phyloP scores from a whole-genome alignment of 345 rosid genomes.

The Dimocarpus longan region DNA sequence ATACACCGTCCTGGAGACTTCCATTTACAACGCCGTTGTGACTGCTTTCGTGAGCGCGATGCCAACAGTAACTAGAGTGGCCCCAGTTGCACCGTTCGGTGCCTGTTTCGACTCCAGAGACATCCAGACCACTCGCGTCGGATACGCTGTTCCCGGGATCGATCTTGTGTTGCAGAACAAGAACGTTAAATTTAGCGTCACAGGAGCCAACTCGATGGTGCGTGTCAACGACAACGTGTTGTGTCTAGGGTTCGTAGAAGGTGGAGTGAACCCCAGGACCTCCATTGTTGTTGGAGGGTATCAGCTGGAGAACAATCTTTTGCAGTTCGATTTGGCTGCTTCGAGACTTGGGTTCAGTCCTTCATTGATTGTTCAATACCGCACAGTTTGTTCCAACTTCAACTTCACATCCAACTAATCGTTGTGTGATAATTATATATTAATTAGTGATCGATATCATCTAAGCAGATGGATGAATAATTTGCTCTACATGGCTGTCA shows the following conservation, averaged over 20 bases:
- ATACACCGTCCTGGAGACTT: conserved; percentile 29
- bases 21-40: conserved; percentile 31
- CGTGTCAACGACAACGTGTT: conserved; percentile 11
- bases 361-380: conserved; percentile 4
- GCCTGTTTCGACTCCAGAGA: conserved; percentile 18
- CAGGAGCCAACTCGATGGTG: conserved; percentile 26
- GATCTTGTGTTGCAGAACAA: conserved; percentile 15
- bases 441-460: background rate
- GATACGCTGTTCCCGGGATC: conserved; percentile 34
- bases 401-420: conserved; percentile 12
- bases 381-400: conserved; percentile 18
- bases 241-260: conserved; percentile 25
- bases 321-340: conserved; percentile 33
- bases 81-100: conserved; percentile 17
- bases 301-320: conserved; percentile 33
- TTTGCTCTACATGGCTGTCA: background rate
- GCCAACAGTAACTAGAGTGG: background rate
- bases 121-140: background rate
- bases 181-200: conserved; percentile 9
- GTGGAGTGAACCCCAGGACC: conserved; percentile 23
- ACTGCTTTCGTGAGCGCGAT: conserved; percentile 19
- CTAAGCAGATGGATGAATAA: background rate
- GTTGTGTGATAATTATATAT: background rate
- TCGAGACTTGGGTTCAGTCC: conserved; percentile 33
- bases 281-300: conserved; percentile 30